Conservation (phyloP, 2,329 filamentous ascomycete species). For the Harringtonia lauricola region DNA sequence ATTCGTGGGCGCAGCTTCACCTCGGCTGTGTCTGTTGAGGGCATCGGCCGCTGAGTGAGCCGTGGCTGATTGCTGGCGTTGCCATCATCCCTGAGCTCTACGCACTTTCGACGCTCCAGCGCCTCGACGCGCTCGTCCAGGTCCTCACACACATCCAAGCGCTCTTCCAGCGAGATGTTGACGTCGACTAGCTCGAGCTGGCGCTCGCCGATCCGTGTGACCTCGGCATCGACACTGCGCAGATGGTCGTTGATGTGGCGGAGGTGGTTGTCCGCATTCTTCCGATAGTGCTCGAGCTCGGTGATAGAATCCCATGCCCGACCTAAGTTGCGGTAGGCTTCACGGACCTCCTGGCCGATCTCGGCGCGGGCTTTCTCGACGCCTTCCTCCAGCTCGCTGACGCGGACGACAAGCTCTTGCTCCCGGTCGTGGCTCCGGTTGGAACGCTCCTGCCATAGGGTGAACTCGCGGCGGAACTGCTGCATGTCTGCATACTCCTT, state of each 20-base stretch:
- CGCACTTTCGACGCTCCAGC: neutral
- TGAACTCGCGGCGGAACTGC: conserved; percentile 17
- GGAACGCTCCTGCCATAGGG: conserved; percentile 12
- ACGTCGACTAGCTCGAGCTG: conserved; percentile 37
- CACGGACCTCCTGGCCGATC: conserved; percentile 38
- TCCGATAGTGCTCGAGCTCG: conserved; percentile 28
- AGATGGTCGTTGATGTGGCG: conserved; percentile 29
- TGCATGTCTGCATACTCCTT: conserved; percentile 23
- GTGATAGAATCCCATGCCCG: conserved; percentile 42
- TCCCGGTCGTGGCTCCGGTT: conserved; percentile 20
- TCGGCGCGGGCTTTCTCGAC: conserved; percentile 42
- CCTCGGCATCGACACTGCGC: conserved; percentile 25
- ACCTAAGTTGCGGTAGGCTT: conserved; percentile 42
- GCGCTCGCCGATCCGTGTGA: conserved; percentile 34
- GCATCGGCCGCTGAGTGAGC: too few species aligned
- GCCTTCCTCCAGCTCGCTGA: conserved; percentile 41
- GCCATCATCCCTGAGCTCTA: conserved; percentile 1
- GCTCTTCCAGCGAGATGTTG: conserved; percentile 41
- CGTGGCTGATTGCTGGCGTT: neutral
- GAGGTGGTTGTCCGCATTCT: conserved; percentile 24
- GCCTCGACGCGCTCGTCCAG: conserved; percentile 13
- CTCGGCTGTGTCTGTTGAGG: too few species aligned
- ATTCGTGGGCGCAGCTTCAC: too few species aligned
- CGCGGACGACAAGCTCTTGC: conserved; percentile 27
- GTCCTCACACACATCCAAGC: conserved; percentile 35